phyloP scores from a whole-genome alignment of 1,284 basidiomycete species.

The Cystobasidium pallidum region DNA sequence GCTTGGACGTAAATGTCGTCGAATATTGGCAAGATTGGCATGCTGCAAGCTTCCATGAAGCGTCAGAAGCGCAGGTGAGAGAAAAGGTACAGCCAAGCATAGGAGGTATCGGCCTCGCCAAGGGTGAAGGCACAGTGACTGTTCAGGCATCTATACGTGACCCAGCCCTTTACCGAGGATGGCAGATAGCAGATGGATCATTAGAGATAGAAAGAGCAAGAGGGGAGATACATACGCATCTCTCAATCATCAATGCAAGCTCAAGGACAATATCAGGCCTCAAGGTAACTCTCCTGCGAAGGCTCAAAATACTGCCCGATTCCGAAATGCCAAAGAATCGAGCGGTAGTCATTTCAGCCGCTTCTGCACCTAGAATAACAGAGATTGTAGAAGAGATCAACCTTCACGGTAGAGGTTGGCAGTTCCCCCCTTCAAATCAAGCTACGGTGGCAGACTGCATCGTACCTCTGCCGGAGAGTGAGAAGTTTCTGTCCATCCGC shows the following conservation, averaged over 20 bases:
- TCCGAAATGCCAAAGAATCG: constrained; percentile 28
- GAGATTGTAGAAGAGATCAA: constrained; percentile 45
- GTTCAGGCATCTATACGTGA: constrained; percentile 32
- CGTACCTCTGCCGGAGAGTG: constrained; percentile 43
- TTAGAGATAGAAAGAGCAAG: constrained; percentile 21
- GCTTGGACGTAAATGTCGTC: constrained; percentile 33
- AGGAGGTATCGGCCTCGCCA: constrained; percentile 18
- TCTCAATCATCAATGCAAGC: constrained; percentile 38
- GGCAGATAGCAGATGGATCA: constrained; percentile 6
- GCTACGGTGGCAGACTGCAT: constrained; percentile 38
- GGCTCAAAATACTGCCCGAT: constrained; percentile 47
- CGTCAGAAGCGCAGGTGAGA: constrained; percentile 21
- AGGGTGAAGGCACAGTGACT: constrained; percentile 24
- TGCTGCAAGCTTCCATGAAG: constrained; percentile 15
- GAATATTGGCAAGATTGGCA: constrained; percentile 44
- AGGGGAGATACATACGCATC: constrained; percentile 29
- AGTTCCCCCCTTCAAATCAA: constrained; percentile 49
- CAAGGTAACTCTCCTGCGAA: constrained; percentile 49
- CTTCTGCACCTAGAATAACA: constrained; percentile 43
- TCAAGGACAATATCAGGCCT: constrained; percentile 47
- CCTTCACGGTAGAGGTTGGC: constrained; percentile 49
- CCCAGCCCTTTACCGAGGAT: constrained; percentile 32
- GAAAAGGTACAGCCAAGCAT: constrained; percentile 23
- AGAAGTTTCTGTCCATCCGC: constrained; percentile 48
- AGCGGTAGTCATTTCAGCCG: constrained; percentile 27